These are phyloP conservation scores for Tolypocladium ovalisporum DNA, from an alignment of 2,329 filamentous ascomycete species.

Conservation along the genomic window DNA sequence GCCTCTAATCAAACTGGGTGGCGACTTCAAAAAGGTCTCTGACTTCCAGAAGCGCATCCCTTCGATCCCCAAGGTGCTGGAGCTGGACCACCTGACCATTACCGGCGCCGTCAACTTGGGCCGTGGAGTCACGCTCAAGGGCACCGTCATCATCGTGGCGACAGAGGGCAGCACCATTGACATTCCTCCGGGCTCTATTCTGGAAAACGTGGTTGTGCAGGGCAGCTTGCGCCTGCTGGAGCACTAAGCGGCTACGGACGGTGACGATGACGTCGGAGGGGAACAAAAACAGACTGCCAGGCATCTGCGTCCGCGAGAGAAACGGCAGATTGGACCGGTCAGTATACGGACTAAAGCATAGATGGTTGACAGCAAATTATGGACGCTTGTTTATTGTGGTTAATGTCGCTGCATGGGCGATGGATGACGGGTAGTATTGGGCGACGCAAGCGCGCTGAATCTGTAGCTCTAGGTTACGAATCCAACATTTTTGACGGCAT, in stretches of 20 bases:
- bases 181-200: slow-evolving; percentile 87
- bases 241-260: slow-evolving; percentile 33
- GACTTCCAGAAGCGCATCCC: slow-evolving; percentile 85
- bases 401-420: not conserved
- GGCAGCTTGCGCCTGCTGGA: slow-evolving; percentile 73
- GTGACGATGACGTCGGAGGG: not conserved
- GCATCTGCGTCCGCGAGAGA: not conserved
- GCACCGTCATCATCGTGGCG: slow-evolving; percentile 96
- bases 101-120: slow-evolving; percentile 96
- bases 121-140: slow-evolving; percentile 91
- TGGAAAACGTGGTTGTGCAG: slow-evolving; percentile 98
- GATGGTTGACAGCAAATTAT: not conserved
- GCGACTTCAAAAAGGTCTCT: slow-evolving; percentile 99
- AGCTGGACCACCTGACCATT: slow-evolving; percentile 92
- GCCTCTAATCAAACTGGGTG: slow-evolving; percentile 95
- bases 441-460: not conserved
- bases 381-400: not conserved
- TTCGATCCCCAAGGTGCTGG: slow-evolving; percentile 81
- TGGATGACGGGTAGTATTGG: not conserved
- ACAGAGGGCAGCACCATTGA: slow-evolving; percentile 98
- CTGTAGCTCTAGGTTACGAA: not conserved
- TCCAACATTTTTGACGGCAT: not conserved
- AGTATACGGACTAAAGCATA: not conserved
- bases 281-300: not conserved
- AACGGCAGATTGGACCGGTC: not conserved